Base-by-base conservation (phyloP, 176 grass and related monocot genomes). In the Luzula sylvatica region DNA sequence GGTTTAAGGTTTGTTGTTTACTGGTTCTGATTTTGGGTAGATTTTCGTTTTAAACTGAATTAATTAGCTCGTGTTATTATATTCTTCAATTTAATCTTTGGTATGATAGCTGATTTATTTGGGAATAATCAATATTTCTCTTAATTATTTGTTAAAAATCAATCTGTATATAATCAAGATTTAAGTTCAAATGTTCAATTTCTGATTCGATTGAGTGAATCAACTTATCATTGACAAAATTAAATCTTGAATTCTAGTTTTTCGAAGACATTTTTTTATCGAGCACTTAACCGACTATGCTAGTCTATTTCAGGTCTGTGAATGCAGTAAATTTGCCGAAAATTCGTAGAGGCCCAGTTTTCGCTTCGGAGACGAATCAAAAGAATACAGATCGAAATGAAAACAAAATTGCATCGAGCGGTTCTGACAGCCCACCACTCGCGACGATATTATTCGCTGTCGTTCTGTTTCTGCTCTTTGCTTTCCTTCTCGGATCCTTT, bases 381-480 rank as follows among this genome's bases (percentile, higher is more conserved):
- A 2, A 53, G 7, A 42, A 14, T 9, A 41, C 57, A 23, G 47
- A 38, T 61, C 48, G 16, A 13, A 80, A 61, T 13, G 58, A 65
- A 24, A 23, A 45, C 2, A 67, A 59, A 9, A 41, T 29, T 13
- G 38, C 14, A 26, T 72, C 67, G 3, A 75, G 59, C 20, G 61
- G 64, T 70, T 26, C 76, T 8, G 46, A 67, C 38, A 66, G 68
- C 15, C 85, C 85, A 15, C 85, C 85, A 5, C 51, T 86, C 27
- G 50, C 66, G 1, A 90, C 92, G 15, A 82, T 98, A 70, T 27
- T 90, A 38, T 70, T 71, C 5, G 81, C 77, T 44, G 8, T 77
- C 8, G 9, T 69, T 4, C 81, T 90, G 55, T 90, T 90, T 73
- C 47, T 90, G 20, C 72, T 98, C 17, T 29, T 90, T 15, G 46